Base-by-base conservation (phyloP, 169 alveolate species). In the Plasmodium falciparum region DNA sequence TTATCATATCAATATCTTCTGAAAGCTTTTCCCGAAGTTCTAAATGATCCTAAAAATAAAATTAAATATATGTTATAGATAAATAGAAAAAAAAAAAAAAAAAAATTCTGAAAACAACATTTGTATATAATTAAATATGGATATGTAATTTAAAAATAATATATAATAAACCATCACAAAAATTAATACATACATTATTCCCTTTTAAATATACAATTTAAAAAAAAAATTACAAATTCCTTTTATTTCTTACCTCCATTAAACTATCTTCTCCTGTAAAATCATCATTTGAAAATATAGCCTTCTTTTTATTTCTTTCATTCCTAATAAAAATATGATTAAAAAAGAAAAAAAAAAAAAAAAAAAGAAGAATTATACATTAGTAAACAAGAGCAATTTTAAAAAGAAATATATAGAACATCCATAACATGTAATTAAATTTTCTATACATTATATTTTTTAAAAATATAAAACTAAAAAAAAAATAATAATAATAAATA, bases 1-100 rank as follows among this genome's bases (percentile, higher is more conserved):
- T 94, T 85, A 97, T 95, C 58, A 96, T 93, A 15, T 74, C 90
- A 20, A 93, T 83, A 73, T 97, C 98, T 13, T 88, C 93, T 43
- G 93, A 88, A 6, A 94, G 92, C 85, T 95, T 96, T 17, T 93
- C 97, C 49, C 97, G 26, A 54, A 83, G 39, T 69, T 83, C 67
- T 43, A 83, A 17, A 20, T 83, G 91, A 2, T 83, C 83, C 91
- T 83, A 63, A 62, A 29, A 43, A 43, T 39, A 39, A 39, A 39
- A 39, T 39, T 3, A 39, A 39, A 39, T 39, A 39, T 39, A 61
- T 6, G n/a, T 56, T 43, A 13, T 49, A 43, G 45, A 22, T 4
- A 33, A 29, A 24, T 3, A 39, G 71, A 22, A 20, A 59, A 52
- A 67, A 43, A 62, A 59, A 52, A 67, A 43, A 62, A 26, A 50